Percentiles rank a stretch among this genome's conserved stretches.
These are phyloP conservation scores for Ziziphus jujuba DNA, from an alignment of 306 rosid genomes.

Conservation along the genomic window DNA sequence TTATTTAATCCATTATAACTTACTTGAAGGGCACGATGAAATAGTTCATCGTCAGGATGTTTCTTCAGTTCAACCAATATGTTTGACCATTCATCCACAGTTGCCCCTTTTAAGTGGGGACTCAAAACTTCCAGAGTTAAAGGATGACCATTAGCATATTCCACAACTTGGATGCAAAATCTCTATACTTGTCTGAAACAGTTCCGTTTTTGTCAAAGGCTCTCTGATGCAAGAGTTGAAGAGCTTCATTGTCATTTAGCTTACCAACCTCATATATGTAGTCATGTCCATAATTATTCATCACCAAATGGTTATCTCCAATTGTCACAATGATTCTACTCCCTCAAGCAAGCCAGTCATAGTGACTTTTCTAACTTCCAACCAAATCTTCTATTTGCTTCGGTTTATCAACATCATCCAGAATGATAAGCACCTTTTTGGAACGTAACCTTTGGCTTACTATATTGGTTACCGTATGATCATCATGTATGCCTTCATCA, in stretches of 20 bases:
- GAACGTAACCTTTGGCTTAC: not conserved
- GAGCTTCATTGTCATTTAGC: conserved; percentile 4
- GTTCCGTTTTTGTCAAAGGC: not conserved
- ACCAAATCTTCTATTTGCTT: conserved; percentile 7
- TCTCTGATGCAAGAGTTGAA: conserved; percentile 7
- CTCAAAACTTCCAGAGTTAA: not conserved
- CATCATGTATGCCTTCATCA: not conserved
- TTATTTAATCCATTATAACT: conserved; percentile 26
- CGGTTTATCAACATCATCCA: conserved; percentile 14
- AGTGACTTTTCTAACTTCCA: not conserved
- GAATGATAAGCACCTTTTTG: conserved; percentile 5
- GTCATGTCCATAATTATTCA: not conserved
- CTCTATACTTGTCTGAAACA: not conserved
- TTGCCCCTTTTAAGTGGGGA: not conserved
- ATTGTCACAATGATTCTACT: conserved; percentile 21
- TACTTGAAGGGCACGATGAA: not conserved
- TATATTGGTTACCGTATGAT: not conserved
- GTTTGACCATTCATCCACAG: not conserved
- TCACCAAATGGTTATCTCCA: not conserved
- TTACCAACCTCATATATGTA: conserved; percentile 6
- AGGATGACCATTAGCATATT: conserved; percentile 9
- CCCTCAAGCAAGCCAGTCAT: not conserved
- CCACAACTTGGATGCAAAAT: not conserved
- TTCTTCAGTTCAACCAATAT: not conserved
- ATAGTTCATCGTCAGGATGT: not conserved